phyloP scores from a whole-genome alignment of 306 rosid genomes.

The Casuarina cunninghamiana region DNA sequence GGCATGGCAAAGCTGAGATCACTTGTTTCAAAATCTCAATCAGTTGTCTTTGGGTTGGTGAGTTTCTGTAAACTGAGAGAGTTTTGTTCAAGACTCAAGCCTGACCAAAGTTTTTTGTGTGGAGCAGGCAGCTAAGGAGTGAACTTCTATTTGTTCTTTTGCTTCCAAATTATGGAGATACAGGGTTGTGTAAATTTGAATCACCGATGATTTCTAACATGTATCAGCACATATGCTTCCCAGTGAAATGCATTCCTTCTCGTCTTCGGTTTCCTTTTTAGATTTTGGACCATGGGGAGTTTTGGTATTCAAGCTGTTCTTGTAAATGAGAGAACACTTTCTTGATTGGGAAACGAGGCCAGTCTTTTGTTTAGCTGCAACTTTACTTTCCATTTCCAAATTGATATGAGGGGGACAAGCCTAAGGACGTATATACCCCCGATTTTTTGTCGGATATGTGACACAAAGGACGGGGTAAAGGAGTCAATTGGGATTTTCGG shows the following conservation, averaged over 20 bases:
- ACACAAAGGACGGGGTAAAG: no score
- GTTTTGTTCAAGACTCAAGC: not conserved
- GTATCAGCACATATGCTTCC: not conserved
- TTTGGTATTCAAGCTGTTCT: not conserved
- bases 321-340: not conserved
- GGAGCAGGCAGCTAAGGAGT: slow-evolving; percentile 12
- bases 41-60: no score
- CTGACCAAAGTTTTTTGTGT: not conserved
- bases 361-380: no score
- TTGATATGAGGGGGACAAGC: no score
- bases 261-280: not conserved
- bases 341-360: not conserved
- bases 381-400: no score
- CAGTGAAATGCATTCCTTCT: not conserved
- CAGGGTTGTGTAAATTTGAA: not conserved
- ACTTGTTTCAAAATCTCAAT: not conserved
- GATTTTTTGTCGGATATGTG: no score
- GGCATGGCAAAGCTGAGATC: not conserved
- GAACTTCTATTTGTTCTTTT: not conserved
- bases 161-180: slow-evolving; percentile 3
- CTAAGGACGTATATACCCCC: no score
- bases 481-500: no score
- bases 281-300: not conserved
- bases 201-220: not conserved
- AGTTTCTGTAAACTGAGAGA: not conserved